Percentiles rank a stretch among this genome's conserved stretches.
Conservation (phyloP, 78 protist genomes). For the Dictyostelium capitatum region DNA sequence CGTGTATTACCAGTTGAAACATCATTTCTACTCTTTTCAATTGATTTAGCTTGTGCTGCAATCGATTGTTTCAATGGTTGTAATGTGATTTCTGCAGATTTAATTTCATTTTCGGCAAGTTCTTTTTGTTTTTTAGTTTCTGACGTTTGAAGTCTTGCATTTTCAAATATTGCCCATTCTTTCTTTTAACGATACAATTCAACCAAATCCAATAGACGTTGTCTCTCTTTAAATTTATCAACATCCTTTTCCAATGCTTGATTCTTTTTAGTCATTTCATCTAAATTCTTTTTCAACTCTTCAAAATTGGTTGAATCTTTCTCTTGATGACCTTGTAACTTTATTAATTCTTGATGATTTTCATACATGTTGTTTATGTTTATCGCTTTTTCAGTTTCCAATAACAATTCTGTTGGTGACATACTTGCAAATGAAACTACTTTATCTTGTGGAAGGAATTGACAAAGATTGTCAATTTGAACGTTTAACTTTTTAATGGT, state of each 20-base stretch:
- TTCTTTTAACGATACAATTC: slow-evolving; percentile 57
- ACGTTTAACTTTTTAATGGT: slow-evolving; percentile 46
- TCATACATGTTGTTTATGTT: slow-evolving; percentile 39
- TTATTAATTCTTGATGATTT: slow-evolving; percentile 69
- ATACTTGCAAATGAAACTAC: slow-evolving; percentile 87
- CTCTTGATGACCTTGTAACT: slow-evolving; percentile 13
- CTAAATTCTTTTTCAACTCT: slow-evolving; percentile 33
- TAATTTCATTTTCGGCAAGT: background rate
- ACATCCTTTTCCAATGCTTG: slow-evolving; percentile 86
- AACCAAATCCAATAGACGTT: slow-evolving; percentile 14
- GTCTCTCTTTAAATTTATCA: slow-evolving; percentile 78
- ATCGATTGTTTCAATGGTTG: background rate
- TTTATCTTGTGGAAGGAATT: slow-evolving; percentile 95
- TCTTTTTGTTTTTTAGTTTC: background rate
- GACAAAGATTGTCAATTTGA: slow-evolving; percentile 92
- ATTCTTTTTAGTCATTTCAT: slow-evolving; percentile 71
- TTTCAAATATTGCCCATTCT: slow-evolving; percentile 57
- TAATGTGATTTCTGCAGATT: background rate
- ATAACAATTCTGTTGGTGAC: slow-evolving; percentile 81
- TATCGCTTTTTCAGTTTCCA: slow-evolving; percentile 80
- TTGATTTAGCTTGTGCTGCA: background rate
- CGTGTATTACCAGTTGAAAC: background rate
- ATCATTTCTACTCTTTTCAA: background rate
- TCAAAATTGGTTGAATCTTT: slow-evolving; percentile 6
- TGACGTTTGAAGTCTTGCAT: background rate